Evolutionary conservation across 441 rosid species (phyloP), one percentile per base, ranked within the genome.

Genomic region (Gossypium trilobum): DNA sequence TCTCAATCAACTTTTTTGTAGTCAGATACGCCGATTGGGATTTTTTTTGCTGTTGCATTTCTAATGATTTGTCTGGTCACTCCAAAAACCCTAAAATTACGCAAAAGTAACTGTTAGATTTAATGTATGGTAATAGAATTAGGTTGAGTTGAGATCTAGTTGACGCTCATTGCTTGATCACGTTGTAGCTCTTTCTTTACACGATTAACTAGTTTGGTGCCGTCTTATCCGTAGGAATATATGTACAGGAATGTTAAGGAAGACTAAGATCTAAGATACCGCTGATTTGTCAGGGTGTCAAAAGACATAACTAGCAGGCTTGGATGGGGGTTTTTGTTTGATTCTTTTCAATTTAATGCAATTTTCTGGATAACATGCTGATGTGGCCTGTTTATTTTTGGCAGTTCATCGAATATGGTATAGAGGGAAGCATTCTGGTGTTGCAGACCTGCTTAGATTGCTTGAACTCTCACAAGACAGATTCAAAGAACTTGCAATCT

Each of bases 401-500:
- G 67, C 86, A 95, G 99, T 82, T 91, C 74, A 77, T 79, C 72
- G 93, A 87, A 61, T 69, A 55, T 85, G 97, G 97, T 64, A 68
- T 77, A 27, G 92, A 84, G 81, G 88, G 82, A 73, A 75, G 88
- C 79, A 70, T 88, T 78, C 71, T 84, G 68, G 80, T 89, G 78
- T 85, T 93, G 66, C 85, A 82, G 70, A 82, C 85, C 54, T 93
- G 91, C 84, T 72, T 91, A 72, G 94, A 81, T 58, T 81, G 74
- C 78, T 78, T 95, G 78, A 81, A 81, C 77, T 65, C 59, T 74
- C 87, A 77, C 55, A 77, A 75, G 80, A 77, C 80, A 42, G 94
- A 84, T 58, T 61, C 71, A 39, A 81, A 77, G 77, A 77, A 78
- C 58, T 61, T 22, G 52, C 90, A 83, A 81, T 80, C 82, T 66